Conservation (phyloP, 306 rosid species). For the Trifolium pratense region DNA sequence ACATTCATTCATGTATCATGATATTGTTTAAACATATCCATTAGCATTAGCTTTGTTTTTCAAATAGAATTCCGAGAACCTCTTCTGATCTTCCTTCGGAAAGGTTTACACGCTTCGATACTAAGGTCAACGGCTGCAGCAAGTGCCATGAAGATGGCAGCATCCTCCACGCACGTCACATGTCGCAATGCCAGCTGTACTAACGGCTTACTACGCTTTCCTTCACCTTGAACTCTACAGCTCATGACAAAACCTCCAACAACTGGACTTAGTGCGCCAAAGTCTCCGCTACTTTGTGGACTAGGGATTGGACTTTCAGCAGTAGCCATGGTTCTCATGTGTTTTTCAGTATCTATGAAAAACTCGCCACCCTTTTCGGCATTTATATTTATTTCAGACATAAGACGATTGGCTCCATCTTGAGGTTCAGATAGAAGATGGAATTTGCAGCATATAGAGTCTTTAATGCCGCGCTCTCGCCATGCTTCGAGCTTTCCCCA, state of each 20-base stretch:
- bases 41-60: constrained; percentile 39
- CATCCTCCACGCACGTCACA: constrained; percentile 86
- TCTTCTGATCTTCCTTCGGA: constrained; percentile 70
- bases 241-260: constrained; percentile 92
- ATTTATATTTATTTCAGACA: constrained; percentile 74
- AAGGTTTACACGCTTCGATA: constrained; percentile 82
- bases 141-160: constrained; percentile 95
- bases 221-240: constrained; percentile 91
- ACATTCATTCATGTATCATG: constrained; percentile 19
- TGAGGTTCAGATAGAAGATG: constrained; percentile 79
- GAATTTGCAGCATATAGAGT: constrained; percentile 75
- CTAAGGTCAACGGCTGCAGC: constrained; percentile 92
- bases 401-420: constrained; percentile 73
- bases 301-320: constrained; percentile 75
- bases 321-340: constrained; percentile 49
- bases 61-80: constrained; percentile 57
- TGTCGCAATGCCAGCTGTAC: constrained; percentile 91
- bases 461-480: constrained; percentile 89
- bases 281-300: constrained; percentile 94
- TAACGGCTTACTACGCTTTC: constrained; percentile 72
- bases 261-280: constrained; percentile 66
- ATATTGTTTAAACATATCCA: constrained; percentile 16
- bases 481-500: constrained; percentile 99
- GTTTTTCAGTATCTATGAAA: constrained; percentile 81
- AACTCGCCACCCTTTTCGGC: constrained; percentile 97